phyloP scores from a whole-genome alignment of 306 rosid genomes.

The Hylodesmum podocarpum region DNA sequence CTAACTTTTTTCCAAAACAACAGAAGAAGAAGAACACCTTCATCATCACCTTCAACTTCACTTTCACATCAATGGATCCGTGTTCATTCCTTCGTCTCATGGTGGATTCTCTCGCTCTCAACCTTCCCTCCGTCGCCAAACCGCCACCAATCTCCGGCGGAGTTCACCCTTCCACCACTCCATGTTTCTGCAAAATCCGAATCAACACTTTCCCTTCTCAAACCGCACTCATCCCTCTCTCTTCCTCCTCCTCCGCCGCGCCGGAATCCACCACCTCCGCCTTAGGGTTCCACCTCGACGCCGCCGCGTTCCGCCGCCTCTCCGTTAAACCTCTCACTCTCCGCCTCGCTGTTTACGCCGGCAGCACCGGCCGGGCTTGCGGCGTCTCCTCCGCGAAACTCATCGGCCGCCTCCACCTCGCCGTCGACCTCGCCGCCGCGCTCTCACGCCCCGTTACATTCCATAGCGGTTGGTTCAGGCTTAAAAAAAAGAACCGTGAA shows the following conservation, averaged over 20 bases:
- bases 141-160: slow-evolving; percentile 55
- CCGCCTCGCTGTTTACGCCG: slow-evolving; percentile 62
- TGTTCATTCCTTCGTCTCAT: slow-evolving; percentile 75
- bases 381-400: slow-evolving; percentile 60
- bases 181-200: slow-evolving; percentile 73
- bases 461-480: slow-evolving; percentile 73
- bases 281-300: slow-evolving; percentile 63
- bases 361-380: slow-evolving; percentile 67
- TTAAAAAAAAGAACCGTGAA: slow-evolving; percentile 33
- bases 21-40: no score
- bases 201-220: slow-evolving; percentile 59
- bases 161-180: slow-evolving; percentile 81
- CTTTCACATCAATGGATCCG: slow-evolving; percentile 58
- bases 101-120: slow-evolving; percentile 65
- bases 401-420: slow-evolving; percentile 59
- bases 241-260: slow-evolving; percentile 30
- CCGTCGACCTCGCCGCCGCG: slow-evolving; percentile 36
- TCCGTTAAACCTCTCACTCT: slow-evolving; percentile 46
- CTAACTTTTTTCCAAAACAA: no score
- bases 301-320: slow-evolving; percentile 51
- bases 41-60: no score
- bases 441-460: slow-evolving; percentile 35
- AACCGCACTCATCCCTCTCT: slow-evolving; percentile 68
- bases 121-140: slow-evolving; percentile 59
- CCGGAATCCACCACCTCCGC: slow-evolving; percentile 53